Base-by-base conservation (phyloP, 495 filamentous ascomycete genomes). In the Hyaloscypha hepaticicola region DNA sequence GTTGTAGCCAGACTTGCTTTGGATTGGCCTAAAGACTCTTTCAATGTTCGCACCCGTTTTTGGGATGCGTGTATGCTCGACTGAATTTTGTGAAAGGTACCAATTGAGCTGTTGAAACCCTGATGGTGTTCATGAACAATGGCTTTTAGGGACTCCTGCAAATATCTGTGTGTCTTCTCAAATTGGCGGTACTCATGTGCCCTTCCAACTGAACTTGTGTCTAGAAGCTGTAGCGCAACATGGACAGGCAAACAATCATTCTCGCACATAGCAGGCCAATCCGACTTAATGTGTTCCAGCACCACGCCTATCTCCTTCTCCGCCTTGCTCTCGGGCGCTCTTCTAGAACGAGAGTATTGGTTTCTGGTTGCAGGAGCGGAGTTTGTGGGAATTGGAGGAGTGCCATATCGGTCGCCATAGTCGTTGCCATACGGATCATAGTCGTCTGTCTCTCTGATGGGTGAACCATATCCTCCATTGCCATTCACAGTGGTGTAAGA, bases 91-190 rank as follows among this genome's bases (percentile, higher is more conserved):
- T 99, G 96, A 71, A 97, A 99, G 19, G 93, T 96, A 73, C 95
- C 96, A 61, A 99, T 98, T 48, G 93, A 96, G 77, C 92, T 97
- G 74, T 97, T 99, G 82, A 99, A 99, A 31, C 93, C 95, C 76
- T 99, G 95, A 69, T 98, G 94, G 72, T 99, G 94, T 77, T 98
- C 93, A 75, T 99, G 96, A 56, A 99, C 95, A 72, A 99, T 97
- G 53, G 88, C 86, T 76, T 96, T 96, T 63, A 99, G 79, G 3
- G 96, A 93, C 70, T 86, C 87, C 73, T 99, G 95, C 24, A 99
- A 85, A 69, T 92, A 86, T 67, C 85, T 78, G 72, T 96, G 91
- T 58, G 90, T 90, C 49, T 87, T 80, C 69, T 90, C 81, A 73
- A 98, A 98, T 55, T 90, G 84, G 56, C 84, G 84, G 73, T 96